phyloP scores from a whole-genome alignment of 768 basidiomycete genomes.

The Psilocybe subaeruginosa region DNA sequence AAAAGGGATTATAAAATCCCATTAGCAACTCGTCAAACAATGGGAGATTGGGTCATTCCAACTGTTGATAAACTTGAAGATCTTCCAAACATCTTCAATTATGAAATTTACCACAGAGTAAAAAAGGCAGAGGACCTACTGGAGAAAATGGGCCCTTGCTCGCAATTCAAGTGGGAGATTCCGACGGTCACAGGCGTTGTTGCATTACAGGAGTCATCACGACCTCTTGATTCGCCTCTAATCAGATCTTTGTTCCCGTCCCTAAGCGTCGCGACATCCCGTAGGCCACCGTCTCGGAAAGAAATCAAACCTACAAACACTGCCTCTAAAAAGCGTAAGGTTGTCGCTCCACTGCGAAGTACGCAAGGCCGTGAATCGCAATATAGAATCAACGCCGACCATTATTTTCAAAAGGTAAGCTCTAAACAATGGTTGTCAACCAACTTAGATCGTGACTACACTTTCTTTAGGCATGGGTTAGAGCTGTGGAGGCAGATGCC shows the following conservation, averaged over 20 bases:
- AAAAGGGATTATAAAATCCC: not conserved
- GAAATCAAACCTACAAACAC: not conserved
- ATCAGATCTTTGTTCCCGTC: not conserved
- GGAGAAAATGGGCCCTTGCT: not conserved
- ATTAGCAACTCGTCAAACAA: not conserved
- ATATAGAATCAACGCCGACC: no score
- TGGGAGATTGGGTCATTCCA: not conserved
- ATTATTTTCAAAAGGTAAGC: not conserved
- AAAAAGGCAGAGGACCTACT: not conserved
- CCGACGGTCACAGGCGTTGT: not conserved
- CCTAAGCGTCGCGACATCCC: not conserved
- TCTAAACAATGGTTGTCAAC: no score
- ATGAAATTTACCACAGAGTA: not conserved
- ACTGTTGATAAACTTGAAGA: not conserved
- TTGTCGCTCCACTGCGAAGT: not conserved
- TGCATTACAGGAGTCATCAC: not conserved
- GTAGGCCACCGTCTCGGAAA: not conserved
- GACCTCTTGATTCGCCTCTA: not conserved
- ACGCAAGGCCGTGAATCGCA: not conserved
- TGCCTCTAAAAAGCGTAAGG: not conserved
- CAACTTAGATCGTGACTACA: no score
- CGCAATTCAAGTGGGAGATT: not conserved
- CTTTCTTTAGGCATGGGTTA: slow-evolving; percentile 7
- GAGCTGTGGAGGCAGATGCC: slow-evolving; percentile 6
- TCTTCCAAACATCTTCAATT: not conserved